Percentiles rank a stretch among this genome's conserved stretches.
These are phyloP conservation scores for Emergomyces pasteurianus DNA, from an alignment of 2,329 filamentous ascomycete genomes.

Conservation along the genomic window DNA sequence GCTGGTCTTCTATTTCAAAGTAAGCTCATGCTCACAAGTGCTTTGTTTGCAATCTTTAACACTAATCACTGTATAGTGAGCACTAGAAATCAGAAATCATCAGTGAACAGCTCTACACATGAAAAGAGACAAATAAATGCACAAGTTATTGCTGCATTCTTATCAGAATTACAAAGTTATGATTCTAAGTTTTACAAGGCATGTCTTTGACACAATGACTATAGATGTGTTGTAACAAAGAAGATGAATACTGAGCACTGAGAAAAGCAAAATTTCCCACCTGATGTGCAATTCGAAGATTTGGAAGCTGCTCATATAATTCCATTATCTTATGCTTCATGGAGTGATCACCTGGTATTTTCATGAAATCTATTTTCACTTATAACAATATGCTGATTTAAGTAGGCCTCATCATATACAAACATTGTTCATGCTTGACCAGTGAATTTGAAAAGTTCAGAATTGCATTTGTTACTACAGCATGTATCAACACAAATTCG, in stretches of 20 bases:
- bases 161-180: neutral
- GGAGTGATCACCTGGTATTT: neutral
- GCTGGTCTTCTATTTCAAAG: neutral
- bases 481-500: neutral
- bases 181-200: neutral
- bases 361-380: neutral
- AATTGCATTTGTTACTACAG: neutral
- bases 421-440: neutral
- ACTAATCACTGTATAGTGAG: too few species aligned
- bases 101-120: neutral
- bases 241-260: neutral
- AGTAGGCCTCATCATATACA: neutral
- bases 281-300: neutral
- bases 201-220: neutral
- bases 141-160: neutral
- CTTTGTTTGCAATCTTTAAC: neutral
- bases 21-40: too few species aligned
- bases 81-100: too few species aligned
- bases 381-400: neutral
- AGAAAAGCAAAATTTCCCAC: neutral
- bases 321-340: neutral
- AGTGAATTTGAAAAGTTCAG: neutral
- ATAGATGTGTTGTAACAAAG: neutral
- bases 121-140: neutral
- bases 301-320: neutral